Conservation (phyloP, 495 filamentous ascomycete genomes). For the Hypomontagnella submonticulosa region DNA sequence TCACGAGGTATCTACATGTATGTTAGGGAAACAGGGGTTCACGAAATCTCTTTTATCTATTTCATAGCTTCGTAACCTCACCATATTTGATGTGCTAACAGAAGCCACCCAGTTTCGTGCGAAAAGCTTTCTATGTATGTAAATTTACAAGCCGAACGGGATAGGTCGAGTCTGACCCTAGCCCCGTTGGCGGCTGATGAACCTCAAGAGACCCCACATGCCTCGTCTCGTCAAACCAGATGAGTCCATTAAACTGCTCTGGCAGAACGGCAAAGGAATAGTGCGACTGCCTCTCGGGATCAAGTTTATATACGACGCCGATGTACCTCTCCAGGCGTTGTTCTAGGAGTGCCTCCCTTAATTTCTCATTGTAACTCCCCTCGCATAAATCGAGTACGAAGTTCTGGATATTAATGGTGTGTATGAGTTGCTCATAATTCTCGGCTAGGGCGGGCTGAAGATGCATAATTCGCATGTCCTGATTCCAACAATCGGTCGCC, state of each 20-base stretch:
- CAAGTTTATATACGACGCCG: slow-evolving; percentile 69
- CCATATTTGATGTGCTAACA: too few relatives aligned
- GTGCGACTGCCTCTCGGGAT: slow-evolving; percentile 65
- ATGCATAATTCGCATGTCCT: slow-evolving; percentile 66
- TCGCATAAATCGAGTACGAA: slow-evolving; percentile 64
- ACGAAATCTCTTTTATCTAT: too few relatives aligned
- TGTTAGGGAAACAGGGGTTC: too few relatives aligned
- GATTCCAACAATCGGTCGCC: slow-evolving; percentile 66
- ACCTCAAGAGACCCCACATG: slow-evolving; percentile 64
- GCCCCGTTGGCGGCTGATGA: slow-evolving; percentile 55
- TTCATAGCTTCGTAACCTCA: too few relatives aligned
- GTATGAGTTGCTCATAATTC: slow-evolving; percentile 1
- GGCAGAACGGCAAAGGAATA: slow-evolving; percentile 65
- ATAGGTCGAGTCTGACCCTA: slow-evolving; percentile 64
- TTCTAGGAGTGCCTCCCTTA: slow-evolving; percentile 55
- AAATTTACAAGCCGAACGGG: slow-evolving; percentile 64
- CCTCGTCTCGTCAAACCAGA: slow-evolving; percentile 67
- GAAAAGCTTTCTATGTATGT: too few relatives aligned
- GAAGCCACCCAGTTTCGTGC: too few relatives aligned
- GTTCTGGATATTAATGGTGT: slow-evolving; percentile 18
- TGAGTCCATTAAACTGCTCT: slow-evolving; percentile 64
- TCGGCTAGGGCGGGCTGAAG: slow-evolving; percentile 10
- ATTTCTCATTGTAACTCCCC: slow-evolving; percentile 47
- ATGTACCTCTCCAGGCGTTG: slow-evolving; percentile 65
- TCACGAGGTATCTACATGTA: too few relatives aligned